Conservation (phyloP, 495 filamentous ascomycete species). For the Chaetomium tenue region DNA sequence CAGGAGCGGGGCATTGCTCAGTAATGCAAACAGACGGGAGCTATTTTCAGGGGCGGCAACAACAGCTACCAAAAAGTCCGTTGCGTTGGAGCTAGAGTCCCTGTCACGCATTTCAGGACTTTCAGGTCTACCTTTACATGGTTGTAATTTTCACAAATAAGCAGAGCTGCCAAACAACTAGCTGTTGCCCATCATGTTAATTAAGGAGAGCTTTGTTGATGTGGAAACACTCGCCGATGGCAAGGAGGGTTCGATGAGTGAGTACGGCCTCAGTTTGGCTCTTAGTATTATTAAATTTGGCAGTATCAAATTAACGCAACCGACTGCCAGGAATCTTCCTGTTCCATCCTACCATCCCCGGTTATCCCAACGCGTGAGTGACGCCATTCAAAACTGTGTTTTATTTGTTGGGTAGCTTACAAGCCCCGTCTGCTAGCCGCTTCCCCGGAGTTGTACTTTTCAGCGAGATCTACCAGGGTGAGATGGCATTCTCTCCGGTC, state of each 20-base stretch:
- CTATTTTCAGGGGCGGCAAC: background rate
- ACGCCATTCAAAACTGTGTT: conserved; percentile 9
- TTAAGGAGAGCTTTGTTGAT: conserved; percentile 47
- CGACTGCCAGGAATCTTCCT: conserved; percentile 69
- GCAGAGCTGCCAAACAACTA: background rate
- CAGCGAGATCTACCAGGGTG: conserved; percentile 95
- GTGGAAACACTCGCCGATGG: conserved; percentile 45
- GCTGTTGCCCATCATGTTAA: conserved; percentile 39
- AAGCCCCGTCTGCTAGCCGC: conserved; percentile 42
- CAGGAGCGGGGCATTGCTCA: background rate
- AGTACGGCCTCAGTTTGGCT: background rate
- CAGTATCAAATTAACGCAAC: background rate
- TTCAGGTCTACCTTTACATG: background rate
- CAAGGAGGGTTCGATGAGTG: conserved; percentile 51
- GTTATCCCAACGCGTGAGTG: conserved; percentile 73
- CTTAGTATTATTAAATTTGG: background rate
- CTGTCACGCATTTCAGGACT: too few relatives aligned
- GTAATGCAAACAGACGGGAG: background rate
- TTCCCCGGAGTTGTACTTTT: conserved; percentile 92
- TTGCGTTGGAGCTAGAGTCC: too few relatives aligned
- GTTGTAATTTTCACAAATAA: background rate
- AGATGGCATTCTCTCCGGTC: conserved; percentile 15
- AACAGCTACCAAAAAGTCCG: background rate
- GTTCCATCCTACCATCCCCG: conserved; percentile 80
- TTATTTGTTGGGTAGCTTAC: conserved; percentile 26